phyloP scores from a whole-genome alignment of 2,329 filamentous ascomycete species.

The Apiospora saccharicola region DNA sequence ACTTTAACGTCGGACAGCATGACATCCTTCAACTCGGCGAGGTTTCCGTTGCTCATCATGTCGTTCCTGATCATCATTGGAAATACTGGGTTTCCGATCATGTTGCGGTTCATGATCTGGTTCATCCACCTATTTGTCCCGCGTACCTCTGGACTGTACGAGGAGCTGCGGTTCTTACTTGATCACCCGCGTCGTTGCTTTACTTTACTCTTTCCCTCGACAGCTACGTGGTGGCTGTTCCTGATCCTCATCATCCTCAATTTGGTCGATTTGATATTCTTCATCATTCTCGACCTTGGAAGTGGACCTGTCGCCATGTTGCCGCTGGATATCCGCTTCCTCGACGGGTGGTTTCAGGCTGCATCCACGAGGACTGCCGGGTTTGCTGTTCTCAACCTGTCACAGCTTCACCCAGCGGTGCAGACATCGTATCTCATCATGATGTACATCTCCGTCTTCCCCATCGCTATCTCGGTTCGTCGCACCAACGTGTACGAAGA shows the following conservation, averaged over 20 bases:
- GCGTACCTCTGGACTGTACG: conserved; percentile 75
- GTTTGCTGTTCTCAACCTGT: conserved; percentile 81
- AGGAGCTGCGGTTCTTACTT: conserved; percentile 88
- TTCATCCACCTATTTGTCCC: conserved; percentile 72
- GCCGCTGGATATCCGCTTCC: conserved; percentile 76
- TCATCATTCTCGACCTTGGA: conserved; percentile 88
- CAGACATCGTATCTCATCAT: conserved; percentile 96
- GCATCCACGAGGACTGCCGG: conserved; percentile 89
- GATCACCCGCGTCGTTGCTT: conserved; percentile 97
- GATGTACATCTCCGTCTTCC: conserved; percentile 99
- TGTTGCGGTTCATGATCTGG: conserved; percentile 96
- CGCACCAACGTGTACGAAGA: conserved; percentile 97
- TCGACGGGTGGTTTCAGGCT: conserved; percentile 91
- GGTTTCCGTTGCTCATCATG: conserved; percentile 78
- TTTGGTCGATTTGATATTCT: conserved; percentile 85
- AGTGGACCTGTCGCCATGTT: conserved; percentile 72
- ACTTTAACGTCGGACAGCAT: conserved; percentile 94
- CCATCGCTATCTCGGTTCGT: conserved; percentile 93
- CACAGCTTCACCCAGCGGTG: conserved; percentile 84
- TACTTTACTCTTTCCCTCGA: conserved; percentile 88
- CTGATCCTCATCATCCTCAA: conserved; percentile 85
- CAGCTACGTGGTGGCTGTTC: conserved; percentile 96
- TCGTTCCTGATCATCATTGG: conserved; percentile 91
- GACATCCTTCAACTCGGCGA: conserved; percentile 82
- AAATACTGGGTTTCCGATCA: conserved; percentile 94